Evolutionary conservation across 2,329 filamentous ascomycete genomes (phyloP), one percentile per base, ranked within the genome.

Genomic region (Cryphonectria naterciae): DNA sequence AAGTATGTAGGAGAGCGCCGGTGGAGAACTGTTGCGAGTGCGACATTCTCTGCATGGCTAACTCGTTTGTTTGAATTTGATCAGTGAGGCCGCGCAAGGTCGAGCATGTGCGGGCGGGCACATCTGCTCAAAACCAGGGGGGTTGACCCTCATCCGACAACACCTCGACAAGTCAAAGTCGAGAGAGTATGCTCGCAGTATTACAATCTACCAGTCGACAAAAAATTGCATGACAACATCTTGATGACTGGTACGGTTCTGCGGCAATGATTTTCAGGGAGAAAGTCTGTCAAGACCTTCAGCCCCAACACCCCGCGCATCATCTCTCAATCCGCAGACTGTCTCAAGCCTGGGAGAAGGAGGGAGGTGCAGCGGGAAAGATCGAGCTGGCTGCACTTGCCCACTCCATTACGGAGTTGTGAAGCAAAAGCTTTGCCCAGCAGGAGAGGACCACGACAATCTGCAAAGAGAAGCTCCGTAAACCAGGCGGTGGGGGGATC

Each of bases 1-100:
- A 78, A 81, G 85, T 86, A 88, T 88, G 87, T 82, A 86, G 84
- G 85, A 87, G 87, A 91, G 89, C 92, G 92, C 92, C 92, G 90
- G 90, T 90, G 90, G 89, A 94, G 93, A 97, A 97, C 85, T 97
- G 94, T 92, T 91, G 92, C 92, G 86, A 91, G 86, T 85, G 93
- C 93, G 89, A 91, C 93, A 95, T 96, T 96, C 93, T 95, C 91
- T 85, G 87, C 90, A 89, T 92, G 91, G 89, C 88, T 90, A 86
- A 95, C 93, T 95, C 93, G 92, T 93, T 84, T 83, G 84, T 78
- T 90, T 92, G 75, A 74, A 85, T 94, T 95, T 95, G 76, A 92
- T 94, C 90, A 85, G 90, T 94, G 92, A 93, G 88, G 83, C 78
- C 75, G 77, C 74, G 37, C 37, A 39, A 67, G 67, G 65, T 72